Evolutionary conservation across 2,329 filamentous ascomycete genomes (phyloP), one percentile per base, ranked within the genome.

Genomic region (Cordyceps cicadae): DNA sequence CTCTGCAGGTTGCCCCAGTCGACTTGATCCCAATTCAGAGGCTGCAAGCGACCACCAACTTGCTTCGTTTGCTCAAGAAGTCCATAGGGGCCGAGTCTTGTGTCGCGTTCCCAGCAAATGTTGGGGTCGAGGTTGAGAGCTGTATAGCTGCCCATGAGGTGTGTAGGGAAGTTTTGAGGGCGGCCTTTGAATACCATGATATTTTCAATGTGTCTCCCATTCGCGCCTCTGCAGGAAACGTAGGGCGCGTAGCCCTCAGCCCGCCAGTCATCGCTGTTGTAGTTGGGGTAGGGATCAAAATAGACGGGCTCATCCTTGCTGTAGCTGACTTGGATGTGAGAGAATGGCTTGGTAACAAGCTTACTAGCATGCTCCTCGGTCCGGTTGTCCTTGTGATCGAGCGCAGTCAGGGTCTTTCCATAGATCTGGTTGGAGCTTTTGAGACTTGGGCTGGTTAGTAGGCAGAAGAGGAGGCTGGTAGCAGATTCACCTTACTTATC

Each of bases 1-100:
- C 84, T 76, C 70, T 93, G 89, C 19, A 93, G 75, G 37, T 81
- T 73, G 15, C 87, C 87, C 90, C 90, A 94, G 64, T 84, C 80
- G 37, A 91, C 81, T 29, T 77, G 75, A 32, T 82, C 76, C 86
- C 88, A 92, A 24, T 85, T 75, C 8, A 84, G 71, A 37, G 62
- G 70, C 62, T 71, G 72, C 5, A 65, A 63, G 48, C 71, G 67
- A 14, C 69, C 71, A 63, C 70, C 72, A 3, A 78, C 73, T 58
- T 80, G 77, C 57, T 81, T 79, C 61, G 73, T 73, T 61, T 77
- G 75, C 29, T 80, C 76, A 2, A 73, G 74, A 64, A 83, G 75
- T 3, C 87, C 85, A 65, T 89, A 90, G 21, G 80, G 80, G 14
- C 87, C 86, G 45, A 90, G 83, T 58, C 89, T 84, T 6, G 87